Conservation (phyloP, 768 basidiomycete species). For the Suillus tomentosus region DNA sequence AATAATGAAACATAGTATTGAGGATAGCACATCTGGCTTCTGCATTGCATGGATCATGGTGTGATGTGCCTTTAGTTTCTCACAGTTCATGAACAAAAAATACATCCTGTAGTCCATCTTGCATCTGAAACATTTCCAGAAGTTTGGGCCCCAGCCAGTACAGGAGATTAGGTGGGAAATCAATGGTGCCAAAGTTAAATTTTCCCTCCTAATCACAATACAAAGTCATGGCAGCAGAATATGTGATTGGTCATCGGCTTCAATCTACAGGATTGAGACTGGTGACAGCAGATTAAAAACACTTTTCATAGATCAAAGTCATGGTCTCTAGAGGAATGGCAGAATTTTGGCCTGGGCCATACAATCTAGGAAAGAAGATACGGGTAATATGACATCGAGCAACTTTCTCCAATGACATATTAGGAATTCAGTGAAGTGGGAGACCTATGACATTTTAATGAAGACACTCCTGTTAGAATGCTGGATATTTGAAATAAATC, state of each 20-base stretch:
- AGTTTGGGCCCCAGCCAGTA: not conserved
- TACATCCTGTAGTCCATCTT: not conserved
- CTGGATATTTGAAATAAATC: not conserved
- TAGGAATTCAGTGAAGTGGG: slow-evolving; percentile 12
- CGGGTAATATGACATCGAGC: not conserved
- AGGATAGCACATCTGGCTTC: too few relatives aligned
- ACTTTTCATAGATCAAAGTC: slow-evolving; percentile 9
- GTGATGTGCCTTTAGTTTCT: too few relatives aligned
- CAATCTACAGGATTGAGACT: slow-evolving; percentile 11
- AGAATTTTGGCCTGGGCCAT: not conserved
- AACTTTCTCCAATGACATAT: slow-evolving; percentile 12
- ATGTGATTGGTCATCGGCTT: slow-evolving; percentile 10
- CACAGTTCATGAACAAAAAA: not conserved
- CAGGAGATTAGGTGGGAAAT: slow-evolving; percentile 9
- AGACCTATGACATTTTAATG: not conserved
- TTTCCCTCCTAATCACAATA: not conserved
- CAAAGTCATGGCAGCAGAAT: not conserved
- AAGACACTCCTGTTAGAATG: not conserved
- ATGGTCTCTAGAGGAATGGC: slow-evolving; percentile 1
- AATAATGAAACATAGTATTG: too few relatives aligned
- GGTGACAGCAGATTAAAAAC: slow-evolving; percentile 1
- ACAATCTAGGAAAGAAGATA: slow-evolving; percentile 13
- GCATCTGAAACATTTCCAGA: not conserved
- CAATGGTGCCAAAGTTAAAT: not conserved
- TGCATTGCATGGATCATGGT: too few relatives aligned